Evolutionary conservation across 768 basidiomycete species (phyloP).

Genomic region (Termitomyces sp.): DNA sequence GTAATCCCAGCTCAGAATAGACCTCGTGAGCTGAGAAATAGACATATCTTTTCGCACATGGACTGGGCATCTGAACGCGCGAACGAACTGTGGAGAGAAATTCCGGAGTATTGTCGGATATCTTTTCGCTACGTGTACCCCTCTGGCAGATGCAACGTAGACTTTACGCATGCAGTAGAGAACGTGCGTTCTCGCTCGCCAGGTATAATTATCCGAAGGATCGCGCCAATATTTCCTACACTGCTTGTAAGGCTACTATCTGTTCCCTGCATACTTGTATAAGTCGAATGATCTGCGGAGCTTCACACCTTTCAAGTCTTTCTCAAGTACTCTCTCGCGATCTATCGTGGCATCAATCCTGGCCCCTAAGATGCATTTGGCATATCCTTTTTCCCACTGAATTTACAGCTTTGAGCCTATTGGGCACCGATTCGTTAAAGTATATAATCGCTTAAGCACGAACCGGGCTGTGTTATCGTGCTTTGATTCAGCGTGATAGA

Average conservation of each 20-base stretch:
- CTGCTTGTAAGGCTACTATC: neutral
- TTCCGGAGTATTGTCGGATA: conserved; percentile 7
- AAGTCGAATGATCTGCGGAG: neutral
- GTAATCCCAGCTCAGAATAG: neutral
- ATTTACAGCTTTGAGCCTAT: neutral
- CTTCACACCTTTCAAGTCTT: neutral
- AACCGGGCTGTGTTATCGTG: no score
- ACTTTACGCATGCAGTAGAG: neutral
- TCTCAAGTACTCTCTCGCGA: neutral
- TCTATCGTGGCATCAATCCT: neutral
- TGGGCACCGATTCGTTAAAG: neutral
- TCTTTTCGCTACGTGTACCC: neutral
- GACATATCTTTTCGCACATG: neutral
- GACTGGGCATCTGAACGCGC: neutral
- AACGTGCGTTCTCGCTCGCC: neutral
- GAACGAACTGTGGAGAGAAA: neutral
- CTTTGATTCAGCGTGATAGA: no score
- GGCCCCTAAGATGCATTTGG: no score
- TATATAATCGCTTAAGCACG: neutral
- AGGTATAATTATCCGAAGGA: neutral
- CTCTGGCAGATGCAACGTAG: neutral
- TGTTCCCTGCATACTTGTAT: neutral
- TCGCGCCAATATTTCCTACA: neutral
- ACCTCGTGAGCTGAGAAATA: neutral
- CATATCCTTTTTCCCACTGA: neutral